Base-by-base conservation (phyloP, 768 basidiomycete species). In the Lentinula boryana region DNA sequence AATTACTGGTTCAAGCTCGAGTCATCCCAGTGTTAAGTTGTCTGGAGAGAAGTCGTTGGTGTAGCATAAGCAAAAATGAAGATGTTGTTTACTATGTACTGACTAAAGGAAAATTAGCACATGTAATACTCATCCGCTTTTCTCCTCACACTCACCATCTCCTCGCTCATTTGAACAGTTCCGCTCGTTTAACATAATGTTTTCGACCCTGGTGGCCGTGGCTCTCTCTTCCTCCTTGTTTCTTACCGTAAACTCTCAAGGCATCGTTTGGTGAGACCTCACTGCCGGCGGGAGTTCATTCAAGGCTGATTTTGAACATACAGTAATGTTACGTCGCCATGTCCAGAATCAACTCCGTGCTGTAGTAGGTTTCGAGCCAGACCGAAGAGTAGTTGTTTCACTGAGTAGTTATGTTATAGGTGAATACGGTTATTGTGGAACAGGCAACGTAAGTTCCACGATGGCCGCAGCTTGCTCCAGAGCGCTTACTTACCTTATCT, bases 371-470 rank as follows among this genome's bases (percentile, higher is more conserved):
- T 44, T 6, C 15, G 56, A 16, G 32, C 44, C 36, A 57, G 18
- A 32, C 1, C 50, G 13, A 18, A 16, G n/a, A 27, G 12, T 5
- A 35, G 27, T 6, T 31, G 13, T 35, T 44, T 57, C 38, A 33
- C 50, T 58, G 13, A 54, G 43, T 46, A 53, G 65, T 48, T 38
- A 50, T 36, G 44, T 55, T 58, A 41, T 40, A 81, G 80, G 80
- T 68, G 80, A 83, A 77, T 84, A 73, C 61, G 82, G 83, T 3
- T 84, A 78, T 63, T 84, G 82, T 63, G 81, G 82, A 21, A 73
- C 69, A 40, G 77, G 71, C 50, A 67, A 70, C 48, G 82, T 83
- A 68, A 51, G 79, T 55, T 27, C 27, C 27, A 27, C 8, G 69
- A 33, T 27, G 15, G 41, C 18, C 46, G 46, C 21, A 21, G 55